A percentile compares a stretch with the other conserved stretches of the same genome.
phyloP scores from a whole-genome alignment of 768 basidiomycete genomes.

The Tephrocybe sp. region DNA sequence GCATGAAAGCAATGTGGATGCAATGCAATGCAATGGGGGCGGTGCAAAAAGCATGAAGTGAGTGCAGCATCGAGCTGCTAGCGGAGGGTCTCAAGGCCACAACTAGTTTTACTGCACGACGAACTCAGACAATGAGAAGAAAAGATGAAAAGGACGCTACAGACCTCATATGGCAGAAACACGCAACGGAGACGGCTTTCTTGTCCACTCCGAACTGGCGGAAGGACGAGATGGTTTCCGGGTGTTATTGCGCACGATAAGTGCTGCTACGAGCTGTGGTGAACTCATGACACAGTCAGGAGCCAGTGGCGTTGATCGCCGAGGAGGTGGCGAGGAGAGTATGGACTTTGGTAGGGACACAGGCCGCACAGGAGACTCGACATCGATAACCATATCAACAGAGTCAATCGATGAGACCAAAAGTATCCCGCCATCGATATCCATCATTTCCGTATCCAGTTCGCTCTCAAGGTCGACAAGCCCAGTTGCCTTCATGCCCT shows the following conservation, averaged over 20 bases:
- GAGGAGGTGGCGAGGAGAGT: constrained; percentile 10
- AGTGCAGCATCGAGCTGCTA: constrained; percentile 9
- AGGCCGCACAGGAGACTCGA: constrained; percentile 11
- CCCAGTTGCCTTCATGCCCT: constrained; percentile 13
- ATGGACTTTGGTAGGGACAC: constrained; percentile 1
- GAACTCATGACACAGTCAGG: constrained; percentile 10
- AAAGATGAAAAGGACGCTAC: neutral
- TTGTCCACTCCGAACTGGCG: constrained; percentile 8
- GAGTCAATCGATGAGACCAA: constrained; percentile 16
- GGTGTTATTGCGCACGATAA: constrained; percentile 15
- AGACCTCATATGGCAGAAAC: constrained; percentile 12
- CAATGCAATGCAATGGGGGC: constrained; percentile 6
- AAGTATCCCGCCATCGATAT: constrained; percentile 12
- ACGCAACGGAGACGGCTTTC: constrained; percentile 17
- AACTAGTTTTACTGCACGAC: neutral
- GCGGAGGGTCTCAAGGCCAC: neutral
- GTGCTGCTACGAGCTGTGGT: constrained; percentile 17
- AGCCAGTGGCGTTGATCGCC: neutral
- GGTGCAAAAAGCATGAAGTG: too few relatives aligned
- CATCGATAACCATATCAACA: constrained; percentile 23
- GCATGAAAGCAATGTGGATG: constrained; percentile 12
- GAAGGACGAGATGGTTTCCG: constrained; percentile 9
- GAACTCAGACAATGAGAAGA: neutral
- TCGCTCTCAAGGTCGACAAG: constrained; percentile 16
- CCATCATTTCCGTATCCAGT: constrained; percentile 6